These are phyloP conservation scores for Beauveria sp. DNA, from an alignment of 2,329 filamentous ascomycete genomes.

Conservation along the genomic window DNA sequence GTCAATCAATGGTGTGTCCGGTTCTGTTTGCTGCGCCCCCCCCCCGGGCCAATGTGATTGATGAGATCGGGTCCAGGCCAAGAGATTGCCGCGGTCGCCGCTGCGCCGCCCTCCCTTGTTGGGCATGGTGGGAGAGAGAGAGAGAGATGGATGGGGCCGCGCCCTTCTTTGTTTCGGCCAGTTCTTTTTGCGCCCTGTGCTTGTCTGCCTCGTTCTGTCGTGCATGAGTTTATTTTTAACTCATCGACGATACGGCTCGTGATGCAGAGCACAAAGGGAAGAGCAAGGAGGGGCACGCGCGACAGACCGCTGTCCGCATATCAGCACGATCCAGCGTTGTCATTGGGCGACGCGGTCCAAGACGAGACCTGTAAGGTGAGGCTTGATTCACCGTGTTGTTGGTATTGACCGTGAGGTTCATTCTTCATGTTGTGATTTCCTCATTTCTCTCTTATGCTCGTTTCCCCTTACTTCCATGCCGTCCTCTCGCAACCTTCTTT, in stretches of 20 bases:
- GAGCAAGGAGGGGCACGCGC: background rate
- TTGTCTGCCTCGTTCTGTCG: constrained; percentile 4
- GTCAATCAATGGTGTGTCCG: no score
- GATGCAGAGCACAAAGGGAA: constrained; percentile 4
- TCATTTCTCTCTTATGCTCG: background rate
- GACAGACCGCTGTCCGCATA: background rate
- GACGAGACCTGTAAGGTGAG: no score
- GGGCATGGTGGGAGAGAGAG: background rate
- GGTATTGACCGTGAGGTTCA: background rate
- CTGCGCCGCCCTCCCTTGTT: background rate
- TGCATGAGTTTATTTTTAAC: constrained; percentile 11
- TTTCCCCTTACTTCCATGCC: background rate
- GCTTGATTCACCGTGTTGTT: no score
- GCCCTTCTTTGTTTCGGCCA: background rate
- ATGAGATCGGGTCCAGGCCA: constrained; percentile 8
- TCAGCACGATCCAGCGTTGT: background rate
- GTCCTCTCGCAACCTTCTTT: background rate
- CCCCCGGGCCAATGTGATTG: constrained; percentile 2
- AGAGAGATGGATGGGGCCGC: background rate
- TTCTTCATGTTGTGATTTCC: background rate
- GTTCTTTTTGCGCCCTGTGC: background rate
- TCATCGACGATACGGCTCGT: background rate
- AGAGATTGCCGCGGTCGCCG: constrained; percentile 1
- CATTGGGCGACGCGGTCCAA: background rate
- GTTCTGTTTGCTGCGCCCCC: background rate